A percentile compares a stretch with the other conserved stretches of the same genome.
These are phyloP conservation scores for Nelumbo lutea DNA, from an alignment of 164 flowering plant species.

Conservation along the genomic window DNA sequence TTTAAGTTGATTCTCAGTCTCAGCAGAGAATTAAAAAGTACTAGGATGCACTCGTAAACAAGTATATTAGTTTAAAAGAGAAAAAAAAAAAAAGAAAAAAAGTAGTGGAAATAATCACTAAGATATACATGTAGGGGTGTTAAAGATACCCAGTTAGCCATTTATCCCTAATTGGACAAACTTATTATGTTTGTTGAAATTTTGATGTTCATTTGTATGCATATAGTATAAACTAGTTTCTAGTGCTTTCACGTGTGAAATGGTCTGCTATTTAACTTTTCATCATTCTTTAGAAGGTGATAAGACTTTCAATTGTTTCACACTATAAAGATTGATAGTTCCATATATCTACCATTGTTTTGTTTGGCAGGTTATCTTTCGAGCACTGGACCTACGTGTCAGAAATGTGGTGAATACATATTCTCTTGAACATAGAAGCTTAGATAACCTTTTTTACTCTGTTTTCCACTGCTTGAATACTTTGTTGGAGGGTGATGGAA, in stretches of 20 bases:
- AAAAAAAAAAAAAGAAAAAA: no score
- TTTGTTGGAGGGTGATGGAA: constrained; percentile 27
- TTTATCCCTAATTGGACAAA: no score
- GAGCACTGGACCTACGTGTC: constrained; percentile 47
- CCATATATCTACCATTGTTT: background rate
- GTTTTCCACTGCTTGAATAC: constrained; percentile 38
- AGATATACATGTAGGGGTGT: no score
- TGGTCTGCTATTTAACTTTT: background rate
- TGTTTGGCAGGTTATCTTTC: constrained; percentile 63
- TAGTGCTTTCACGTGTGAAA: no score
- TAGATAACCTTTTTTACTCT: constrained; percentile 47
- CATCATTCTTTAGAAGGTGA: background rate
- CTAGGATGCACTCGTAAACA: no score
- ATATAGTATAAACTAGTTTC: no score
- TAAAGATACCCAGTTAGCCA: no score
- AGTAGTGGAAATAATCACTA: no score
- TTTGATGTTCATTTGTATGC: no score
- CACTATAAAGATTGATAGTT: background rate
- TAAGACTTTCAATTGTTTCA: background rate
- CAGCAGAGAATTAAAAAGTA: no score
- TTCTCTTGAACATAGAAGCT: constrained; percentile 63
- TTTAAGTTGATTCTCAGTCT: background rate
- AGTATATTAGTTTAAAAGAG: no score
- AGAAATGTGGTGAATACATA: constrained; percentile 56
- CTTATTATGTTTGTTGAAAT: no score